Base-by-base conservation (phyloP, 768 basidiomycete species). In the Auricularia sp. region DNA sequence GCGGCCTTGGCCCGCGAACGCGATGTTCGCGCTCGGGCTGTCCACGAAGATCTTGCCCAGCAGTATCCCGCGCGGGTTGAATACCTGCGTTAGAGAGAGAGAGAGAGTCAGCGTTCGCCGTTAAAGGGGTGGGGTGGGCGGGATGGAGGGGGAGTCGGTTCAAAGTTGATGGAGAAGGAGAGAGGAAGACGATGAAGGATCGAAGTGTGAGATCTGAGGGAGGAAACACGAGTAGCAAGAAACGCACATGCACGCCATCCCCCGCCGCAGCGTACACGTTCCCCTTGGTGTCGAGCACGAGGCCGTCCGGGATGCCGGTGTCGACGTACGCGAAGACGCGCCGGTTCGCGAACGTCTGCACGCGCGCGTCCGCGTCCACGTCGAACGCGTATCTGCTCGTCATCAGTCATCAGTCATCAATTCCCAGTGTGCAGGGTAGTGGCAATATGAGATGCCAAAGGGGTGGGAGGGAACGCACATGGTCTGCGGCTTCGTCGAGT, bases 211-310 rank as follows among this genome's bases (percentile, higher is more conserved):
- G 29, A 56, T 16, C 11, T 62, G 10, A 62, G 58, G 47, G 54
- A 64, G 61, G 42, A 62, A 42, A 14, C 7, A 14, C 8, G 3
- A 2, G 39, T 7, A 42, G 39, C 8, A 42, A 14, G 18, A 67
- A 39, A 61, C 77, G 63, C 42, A 85, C 85, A 34, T 88, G 83
- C 0, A 83, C 80, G 45, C 88, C 88, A 65, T 90, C 89, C n/a
- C 83, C 87, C 64, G 82, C 83, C 1, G 84, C 85, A 0, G 84
- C 77, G 70, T 84, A 90, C 0, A 90, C 81, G 67, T 90, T 89
- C 0, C 86, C 86, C 0, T 78, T 72, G 3, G 75, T 75, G 69
- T 91, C 89, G 1, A 87, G 77, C 69, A 86, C 83, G 10, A 89
- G 73, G 11, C 88, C 88, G 66, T 90, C 88, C 5, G 87, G 82